Evolutionary conservation across 768 basidiomycete species (phyloP), one percentile per base, ranked within the genome.

Genomic region (Sistotremastrum suecicum): DNA sequence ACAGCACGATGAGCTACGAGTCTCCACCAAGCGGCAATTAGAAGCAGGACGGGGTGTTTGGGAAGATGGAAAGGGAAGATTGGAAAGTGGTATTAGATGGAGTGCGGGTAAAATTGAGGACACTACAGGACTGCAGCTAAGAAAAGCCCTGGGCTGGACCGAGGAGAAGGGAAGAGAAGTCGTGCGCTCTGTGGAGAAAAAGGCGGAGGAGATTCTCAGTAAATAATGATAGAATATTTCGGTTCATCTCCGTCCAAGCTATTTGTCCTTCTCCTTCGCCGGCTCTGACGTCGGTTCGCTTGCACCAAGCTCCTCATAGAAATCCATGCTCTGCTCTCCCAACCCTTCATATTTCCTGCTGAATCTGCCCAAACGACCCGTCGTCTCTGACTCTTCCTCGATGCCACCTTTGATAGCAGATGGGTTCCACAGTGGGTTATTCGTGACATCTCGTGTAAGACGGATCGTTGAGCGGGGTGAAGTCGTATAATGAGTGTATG

Each of bases 401-500:
- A 66, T 58, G 37, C 71, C 76, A 48, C 66, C 67, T 29, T 70
- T 65, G 50, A 69, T 68, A 49, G 70, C 64, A 3, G 75, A 73
- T 2, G 82, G 75, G 56, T 86, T 84, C 83, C 84, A 95, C 5
- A 88, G 62, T 1, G 90, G 85, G 55, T 90, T 80, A 59, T 90
- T 95, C 10, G 84, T 86, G 42, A 85, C 80, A 55, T 94, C 90
- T 37, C 89, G 78, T 12, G 89, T 85, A 41, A 92, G 69, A 35
- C 79, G 75, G 40, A 88, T 73, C 35, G 75, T 60, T 3, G 82
- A 80, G 5, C 78, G 79, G 0, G 91, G 90, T 0, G 89, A 88
- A 1, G 90, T 92, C 8, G 84, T 87, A 74, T 82, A 84, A 53
- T 91, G 85, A 4, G 75, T 78, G 60, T 87, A 89, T 1, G 83